Evolutionary conservation across 2,329 filamentous ascomycete species (phyloP).

Genomic region (Paracamarosporium sp.): DNA sequence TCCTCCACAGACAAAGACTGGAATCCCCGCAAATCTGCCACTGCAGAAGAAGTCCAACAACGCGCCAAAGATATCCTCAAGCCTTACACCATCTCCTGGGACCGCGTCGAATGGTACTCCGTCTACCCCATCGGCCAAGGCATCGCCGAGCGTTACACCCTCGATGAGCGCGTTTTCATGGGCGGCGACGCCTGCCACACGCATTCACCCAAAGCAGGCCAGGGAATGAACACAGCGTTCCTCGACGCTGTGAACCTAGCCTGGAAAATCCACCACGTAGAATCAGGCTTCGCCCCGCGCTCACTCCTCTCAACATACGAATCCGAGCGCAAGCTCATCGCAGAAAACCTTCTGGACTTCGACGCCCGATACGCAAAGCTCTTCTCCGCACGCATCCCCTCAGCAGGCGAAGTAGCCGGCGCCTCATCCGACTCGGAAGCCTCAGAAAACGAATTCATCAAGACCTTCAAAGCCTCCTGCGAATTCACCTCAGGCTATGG

Average conservation of each 20-base stretch:
- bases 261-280: slow-evolving; percentile 95
- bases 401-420: slow-evolving; percentile 73
- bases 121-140: slow-evolving; percentile 72
- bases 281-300: slow-evolving; percentile 78
- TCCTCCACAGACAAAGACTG: slow-evolving; percentile 68
- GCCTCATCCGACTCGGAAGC: slow-evolving; percentile 50
- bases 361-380: slow-evolving; percentile 89
- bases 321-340: slow-evolving; percentile 81
- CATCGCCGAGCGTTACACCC: slow-evolving; percentile 68
- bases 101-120: slow-evolving; percentile 70
- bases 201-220: slow-evolving; percentile 68
- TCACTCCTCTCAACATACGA: slow-evolving; percentile 85
- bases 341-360: slow-evolving; percentile 83
- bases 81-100: slow-evolving; percentile 68
- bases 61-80: slow-evolving; percentile 65
- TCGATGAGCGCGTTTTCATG: slow-evolving; percentile 71
- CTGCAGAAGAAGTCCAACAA: slow-evolving; percentile 64
- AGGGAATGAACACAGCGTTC: slow-evolving; percentile 69
- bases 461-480: slow-evolving; percentile 88
- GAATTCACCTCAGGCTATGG: slow-evolving; percentile 94
- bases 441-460: slow-evolving; percentile 81
- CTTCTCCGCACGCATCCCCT: slow-evolving; percentile 80
- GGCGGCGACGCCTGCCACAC: slow-evolving; percentile 71
- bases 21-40: slow-evolving; percentile 66
- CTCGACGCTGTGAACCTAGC: slow-evolving; percentile 81